Percentiles rank a stretch among this genome's conserved stretches.
These are phyloP conservation scores for Ceratocystis cacaofunesta DNA, from an alignment of 2,329 filamentous ascomycete genomes.

Conservation along the genomic window DNA sequence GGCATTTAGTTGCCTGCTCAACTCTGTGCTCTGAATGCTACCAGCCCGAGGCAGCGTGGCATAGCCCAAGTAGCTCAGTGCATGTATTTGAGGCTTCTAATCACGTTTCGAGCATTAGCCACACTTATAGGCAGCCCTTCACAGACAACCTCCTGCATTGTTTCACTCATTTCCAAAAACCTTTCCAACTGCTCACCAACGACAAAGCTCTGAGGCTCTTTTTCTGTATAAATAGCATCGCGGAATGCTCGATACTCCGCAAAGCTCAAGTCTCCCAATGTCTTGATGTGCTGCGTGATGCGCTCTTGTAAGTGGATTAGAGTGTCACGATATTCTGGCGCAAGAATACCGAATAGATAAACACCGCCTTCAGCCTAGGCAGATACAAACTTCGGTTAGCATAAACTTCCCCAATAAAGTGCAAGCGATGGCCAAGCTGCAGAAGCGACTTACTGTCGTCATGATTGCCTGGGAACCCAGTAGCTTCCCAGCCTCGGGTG, in stretches of 20 bases:
- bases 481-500: conserved; percentile 46
- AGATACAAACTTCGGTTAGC: background rate
- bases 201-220: conserved; percentile 71
- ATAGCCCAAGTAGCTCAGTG: conserved; percentile 29
- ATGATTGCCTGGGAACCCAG: conserved; percentile 75
- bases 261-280: conserved; percentile 62
- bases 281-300: conserved; percentile 50
- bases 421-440: background rate
- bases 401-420: conserved; percentile 18
- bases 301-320: conserved; percentile 66
- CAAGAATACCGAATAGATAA: conserved; percentile 75
- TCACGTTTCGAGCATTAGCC: conserved; percentile 44
- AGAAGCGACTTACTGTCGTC: conserved; percentile 52
- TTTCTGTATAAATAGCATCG: conserved; percentile 55
- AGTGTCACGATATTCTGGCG: conserved; percentile 56
- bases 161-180: conserved; percentile 58
- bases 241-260: conserved; percentile 68
- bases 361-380: conserved; percentile 72
- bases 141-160: conserved; percentile 38
- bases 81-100: conserved; percentile 48
- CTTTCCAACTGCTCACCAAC: conserved; percentile 83
- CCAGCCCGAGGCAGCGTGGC: background rate
- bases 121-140: conserved; percentile 40
- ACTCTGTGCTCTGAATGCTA: too few relatives aligned
- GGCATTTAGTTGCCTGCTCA: too few relatives aligned